phyloP scores from a whole-genome alignment of 306 rosid species.

The Begonia loranthoides region DNA sequence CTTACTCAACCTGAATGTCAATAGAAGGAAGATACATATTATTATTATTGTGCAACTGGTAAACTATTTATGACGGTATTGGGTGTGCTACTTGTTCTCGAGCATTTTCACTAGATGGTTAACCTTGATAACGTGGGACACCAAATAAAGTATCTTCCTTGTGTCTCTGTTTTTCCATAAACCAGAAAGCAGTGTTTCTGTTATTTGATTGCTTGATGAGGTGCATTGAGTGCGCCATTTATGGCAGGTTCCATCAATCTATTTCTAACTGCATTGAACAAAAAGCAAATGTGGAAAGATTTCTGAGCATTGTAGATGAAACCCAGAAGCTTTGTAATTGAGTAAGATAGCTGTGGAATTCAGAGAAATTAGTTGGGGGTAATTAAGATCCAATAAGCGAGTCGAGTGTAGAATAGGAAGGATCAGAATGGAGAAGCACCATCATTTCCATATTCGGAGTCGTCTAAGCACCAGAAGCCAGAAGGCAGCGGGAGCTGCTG shows the following conservation, averaged over 20 bases:
- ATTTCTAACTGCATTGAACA: slow-evolving; percentile 28
- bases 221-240: slow-evolving; percentile 46
- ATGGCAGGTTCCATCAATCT: slow-evolving; percentile 58
- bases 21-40: no score
- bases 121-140: slow-evolving; percentile 15
- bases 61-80: no score
- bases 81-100: slow-evolving; percentile 35
- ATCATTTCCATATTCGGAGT: no score
- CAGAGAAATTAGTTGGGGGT: slow-evolving; percentile 33
- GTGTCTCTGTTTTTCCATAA: slow-evolving; percentile 53
- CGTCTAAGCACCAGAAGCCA: no score
- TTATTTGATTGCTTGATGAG: slow-evolving; percentile 34
- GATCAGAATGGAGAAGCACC: no score
- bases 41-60: no score
- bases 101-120: slow-evolving; percentile 39
- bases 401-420: no score
- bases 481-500: no score
- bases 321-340: slow-evolving; percentile 20
- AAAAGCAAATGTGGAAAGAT: no score
- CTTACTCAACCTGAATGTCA: no score
- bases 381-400: no score
- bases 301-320: no score
- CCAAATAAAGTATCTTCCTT: slow-evolving; percentile 63
- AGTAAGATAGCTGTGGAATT: slow-evolving; percentile 20
- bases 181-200: slow-evolving; percentile 39